phyloP scores from a whole-genome alignment of 1,139 yeast species.

The Lodderomyces pseudojiufengensis region DNA sequence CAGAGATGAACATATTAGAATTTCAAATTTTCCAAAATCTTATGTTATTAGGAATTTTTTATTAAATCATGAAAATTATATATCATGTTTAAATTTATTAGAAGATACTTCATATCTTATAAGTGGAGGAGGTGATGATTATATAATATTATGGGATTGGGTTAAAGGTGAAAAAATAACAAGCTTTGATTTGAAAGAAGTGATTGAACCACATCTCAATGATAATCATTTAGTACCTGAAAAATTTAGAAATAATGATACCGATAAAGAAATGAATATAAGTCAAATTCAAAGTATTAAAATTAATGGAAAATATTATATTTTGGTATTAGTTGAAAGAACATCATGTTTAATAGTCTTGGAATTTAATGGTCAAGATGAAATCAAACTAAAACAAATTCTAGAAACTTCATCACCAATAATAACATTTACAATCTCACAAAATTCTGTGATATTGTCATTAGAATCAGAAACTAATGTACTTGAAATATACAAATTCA shows the following conservation, averaged over 20 bases:
- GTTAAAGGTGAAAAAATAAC: constrained; percentile 41
- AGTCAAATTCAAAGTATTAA: constrained; percentile 39
- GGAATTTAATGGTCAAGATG: constrained; percentile 25
- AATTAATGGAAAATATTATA: constrained; percentile 19
- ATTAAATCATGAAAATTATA: constrained; percentile 84
- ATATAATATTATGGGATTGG: constrained; percentile 81
- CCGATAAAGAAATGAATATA: constrained; percentile 52
- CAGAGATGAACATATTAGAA: constrained; percentile 92
- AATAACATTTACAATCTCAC: constrained; percentile 23
- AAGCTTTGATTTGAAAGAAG: constrained; percentile 46
- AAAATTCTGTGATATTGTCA: constrained; percentile 39
- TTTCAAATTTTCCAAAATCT: constrained; percentile 78
- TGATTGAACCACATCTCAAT: constrained; percentile 47
- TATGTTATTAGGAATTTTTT: constrained; percentile 77
- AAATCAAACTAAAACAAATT: constrained; percentile 24
- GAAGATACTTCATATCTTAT: constrained; percentile 7
- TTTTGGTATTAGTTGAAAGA: constrained; percentile 53
- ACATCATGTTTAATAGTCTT: constrained; percentile 50
- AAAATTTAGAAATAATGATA: constrained; percentile 55
- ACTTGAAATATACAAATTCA: constrained; percentile 24
- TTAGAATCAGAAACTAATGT: constrained; percentile 39
- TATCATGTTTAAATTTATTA: constrained; percentile 59
- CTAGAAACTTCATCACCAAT: constrained; percentile 22
- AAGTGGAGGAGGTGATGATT: constrained; percentile 91
- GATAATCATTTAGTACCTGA: constrained; percentile 65